Conservation (phyloP, 176 grass and related monocot genomes). For the Dendrocalamus sinicus region DNA sequence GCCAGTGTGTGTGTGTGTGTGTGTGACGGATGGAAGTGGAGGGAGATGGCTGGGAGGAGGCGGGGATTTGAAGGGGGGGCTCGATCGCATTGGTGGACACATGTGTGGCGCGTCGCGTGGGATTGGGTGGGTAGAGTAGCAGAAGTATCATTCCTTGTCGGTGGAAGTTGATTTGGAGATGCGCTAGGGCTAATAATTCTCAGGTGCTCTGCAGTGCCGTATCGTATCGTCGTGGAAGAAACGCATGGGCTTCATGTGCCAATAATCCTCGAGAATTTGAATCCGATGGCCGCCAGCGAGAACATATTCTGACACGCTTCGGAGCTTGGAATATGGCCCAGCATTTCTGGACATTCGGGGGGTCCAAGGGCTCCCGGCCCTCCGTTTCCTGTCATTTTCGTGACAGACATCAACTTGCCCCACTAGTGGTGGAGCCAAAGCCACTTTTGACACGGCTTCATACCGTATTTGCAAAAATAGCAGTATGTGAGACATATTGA, state of each 20-base stretch:
- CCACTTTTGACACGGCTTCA: too few relatives aligned
- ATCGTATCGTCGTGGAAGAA: background rate
- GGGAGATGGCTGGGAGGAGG: constrained; percentile 23
- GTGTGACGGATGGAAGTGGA: background rate
- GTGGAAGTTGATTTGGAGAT: constrained; percentile 19
- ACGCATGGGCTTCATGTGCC: background rate
- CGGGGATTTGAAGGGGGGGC: constrained; percentile 18
- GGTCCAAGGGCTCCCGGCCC: background rate
- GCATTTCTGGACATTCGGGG: background rate
- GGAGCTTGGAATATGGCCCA: background rate
- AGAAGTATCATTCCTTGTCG: background rate
- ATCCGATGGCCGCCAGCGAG: background rate
- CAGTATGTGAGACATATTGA: too few relatives aligned
- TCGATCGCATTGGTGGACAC: background rate
- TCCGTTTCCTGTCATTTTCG: background rate
- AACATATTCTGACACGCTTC: constrained; percentile 2
- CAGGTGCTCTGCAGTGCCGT: background rate
- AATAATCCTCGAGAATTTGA: background rate
- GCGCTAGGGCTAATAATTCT: constrained; percentile 31
- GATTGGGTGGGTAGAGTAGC: background rate
- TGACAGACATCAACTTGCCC: too few relatives aligned
- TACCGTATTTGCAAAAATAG: too few relatives aligned
- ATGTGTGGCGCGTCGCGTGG: background rate
- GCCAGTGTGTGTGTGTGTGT: too few relatives aligned
- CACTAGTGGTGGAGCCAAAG: too few relatives aligned